Evolutionary conservation across 2,329 filamentous ascomycete species (phyloP).

Genomic region (Colletotrichum sp.): DNA sequence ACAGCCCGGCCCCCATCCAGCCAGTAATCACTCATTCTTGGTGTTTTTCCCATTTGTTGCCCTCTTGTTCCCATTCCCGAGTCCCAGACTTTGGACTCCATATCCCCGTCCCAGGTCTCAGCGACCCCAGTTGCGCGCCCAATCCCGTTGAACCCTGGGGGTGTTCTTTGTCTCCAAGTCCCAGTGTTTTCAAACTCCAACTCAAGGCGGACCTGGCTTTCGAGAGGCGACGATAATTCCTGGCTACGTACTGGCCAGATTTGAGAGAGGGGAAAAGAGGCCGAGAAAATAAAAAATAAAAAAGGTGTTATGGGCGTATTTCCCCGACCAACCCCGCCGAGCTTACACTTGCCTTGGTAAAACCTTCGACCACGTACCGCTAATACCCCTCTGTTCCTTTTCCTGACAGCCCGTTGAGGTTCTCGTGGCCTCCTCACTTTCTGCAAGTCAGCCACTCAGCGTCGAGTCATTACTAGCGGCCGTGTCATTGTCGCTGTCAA

Average conservation of each 20-base stretch:
- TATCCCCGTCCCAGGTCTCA: neutral
- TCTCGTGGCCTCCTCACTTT: neutral
- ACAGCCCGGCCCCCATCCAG: slow-evolving; percentile 9
- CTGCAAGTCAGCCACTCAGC: slow-evolving; percentile 1
- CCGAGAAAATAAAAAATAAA: neutral
- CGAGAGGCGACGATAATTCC: neutral
- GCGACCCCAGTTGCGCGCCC: neutral
- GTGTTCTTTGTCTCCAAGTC: neutral
- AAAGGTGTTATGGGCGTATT: neutral
- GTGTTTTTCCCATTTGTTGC: neutral
- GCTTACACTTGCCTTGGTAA: neutral
- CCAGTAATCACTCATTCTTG: neutral
- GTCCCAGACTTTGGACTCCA: neutral
- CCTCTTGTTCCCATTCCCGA: neutral
- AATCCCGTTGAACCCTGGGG: neutral
- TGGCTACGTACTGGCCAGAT: neutral
- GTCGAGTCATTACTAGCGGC: slow-evolving; percentile 16
- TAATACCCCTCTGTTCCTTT: neutral
- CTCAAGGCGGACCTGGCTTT: neutral
- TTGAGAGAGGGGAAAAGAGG: no score
- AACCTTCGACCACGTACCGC: neutral
- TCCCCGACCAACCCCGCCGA: neutral
- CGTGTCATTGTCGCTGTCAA: slow-evolving; percentile 4
- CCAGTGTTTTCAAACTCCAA: neutral
- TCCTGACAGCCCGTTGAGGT: neutral